Percentiles rank a stretch among this genome's conserved stretches.
Conservation (phyloP, 116 monocot genomes). For the Zostera marina region DNA sequence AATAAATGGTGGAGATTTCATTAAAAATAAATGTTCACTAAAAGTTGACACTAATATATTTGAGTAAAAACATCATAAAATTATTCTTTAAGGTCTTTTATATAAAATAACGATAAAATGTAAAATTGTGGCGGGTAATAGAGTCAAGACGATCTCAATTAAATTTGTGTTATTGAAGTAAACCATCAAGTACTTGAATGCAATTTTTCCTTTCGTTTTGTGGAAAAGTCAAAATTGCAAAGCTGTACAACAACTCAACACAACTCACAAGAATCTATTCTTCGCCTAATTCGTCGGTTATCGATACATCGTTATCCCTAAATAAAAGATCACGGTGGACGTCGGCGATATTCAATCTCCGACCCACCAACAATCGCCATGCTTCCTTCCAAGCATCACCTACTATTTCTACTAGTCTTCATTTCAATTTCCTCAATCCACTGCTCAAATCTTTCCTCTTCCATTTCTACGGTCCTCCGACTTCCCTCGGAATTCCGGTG, state of each 20-base stretch:
- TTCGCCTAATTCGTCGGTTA: background rate
- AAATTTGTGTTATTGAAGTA: too few species aligned
- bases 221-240: background rate
- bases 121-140: too few species aligned
- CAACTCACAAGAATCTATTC: background rate
- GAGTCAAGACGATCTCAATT: too few species aligned
- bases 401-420: background rate
- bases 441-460: background rate
- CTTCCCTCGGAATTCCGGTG: background rate
- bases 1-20: too few species aligned
- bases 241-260: background rate
- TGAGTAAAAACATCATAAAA: too few species aligned
- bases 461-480: constrained; percentile 5
- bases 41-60: too few species aligned
- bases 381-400: background rate
- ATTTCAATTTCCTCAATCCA: constrained; percentile 5
- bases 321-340: background rate
- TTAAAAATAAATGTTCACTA: too few species aligned
- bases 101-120: too few species aligned
- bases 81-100: too few species aligned
- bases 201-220: background rate
- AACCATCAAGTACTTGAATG: background rate
- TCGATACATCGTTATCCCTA: background rate
- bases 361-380: background rate
- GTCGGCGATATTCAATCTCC: background rate